phyloP scores from a whole-genome alignment of 2,329 filamentous ascomycete species.

The Exophiala bonariae region DNA sequence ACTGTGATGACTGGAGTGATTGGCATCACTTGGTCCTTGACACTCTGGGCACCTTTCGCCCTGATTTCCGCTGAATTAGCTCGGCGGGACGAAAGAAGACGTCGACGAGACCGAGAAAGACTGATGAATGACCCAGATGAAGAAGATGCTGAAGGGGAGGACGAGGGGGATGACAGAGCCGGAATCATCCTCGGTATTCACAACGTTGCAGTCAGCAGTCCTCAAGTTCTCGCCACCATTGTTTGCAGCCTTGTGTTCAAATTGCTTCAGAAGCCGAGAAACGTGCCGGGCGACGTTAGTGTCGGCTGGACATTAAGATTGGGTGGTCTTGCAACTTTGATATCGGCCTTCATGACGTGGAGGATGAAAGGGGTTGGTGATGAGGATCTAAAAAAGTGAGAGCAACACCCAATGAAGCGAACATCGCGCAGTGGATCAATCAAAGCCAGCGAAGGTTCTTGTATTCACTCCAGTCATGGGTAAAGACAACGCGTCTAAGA shows the following conservation, averaged over 20 bases:
- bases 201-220: constrained; percentile 89
- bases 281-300: constrained; percentile 79
- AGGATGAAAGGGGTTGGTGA: constrained; percentile 24
- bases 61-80: constrained; percentile 92
- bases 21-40: constrained; percentile 88
- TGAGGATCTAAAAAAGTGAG: constrained; percentile 14
- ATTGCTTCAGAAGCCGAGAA: constrained; percentile 81
- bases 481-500: constrained; percentile 24
- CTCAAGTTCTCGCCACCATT: constrained; percentile 86
- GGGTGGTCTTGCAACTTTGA: constrained; percentile 74
- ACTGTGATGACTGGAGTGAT: constrained; percentile 77
- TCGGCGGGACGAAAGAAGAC: constrained; percentile 68
- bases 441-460: too few relatives aligned
- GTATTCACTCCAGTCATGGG: constrained; percentile 11
- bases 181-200: constrained; percentile 92
- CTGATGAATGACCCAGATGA: constrained; percentile 29
- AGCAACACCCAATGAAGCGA: background rate
- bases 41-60: constrained; percentile 92
- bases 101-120: constrained; percentile 43
- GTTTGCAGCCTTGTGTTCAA: constrained; percentile 83
- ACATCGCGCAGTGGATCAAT: too few relatives aligned
- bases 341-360: constrained; percentile 60
- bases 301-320: constrained; percentile 84
- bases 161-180: constrained; percentile 68
- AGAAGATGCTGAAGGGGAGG: constrained; percentile 27